These are phyloP conservation scores for Gypsophila paniculata DNA, from an alignment of 179 eudicot species.

Conservation along the genomic window DNA sequence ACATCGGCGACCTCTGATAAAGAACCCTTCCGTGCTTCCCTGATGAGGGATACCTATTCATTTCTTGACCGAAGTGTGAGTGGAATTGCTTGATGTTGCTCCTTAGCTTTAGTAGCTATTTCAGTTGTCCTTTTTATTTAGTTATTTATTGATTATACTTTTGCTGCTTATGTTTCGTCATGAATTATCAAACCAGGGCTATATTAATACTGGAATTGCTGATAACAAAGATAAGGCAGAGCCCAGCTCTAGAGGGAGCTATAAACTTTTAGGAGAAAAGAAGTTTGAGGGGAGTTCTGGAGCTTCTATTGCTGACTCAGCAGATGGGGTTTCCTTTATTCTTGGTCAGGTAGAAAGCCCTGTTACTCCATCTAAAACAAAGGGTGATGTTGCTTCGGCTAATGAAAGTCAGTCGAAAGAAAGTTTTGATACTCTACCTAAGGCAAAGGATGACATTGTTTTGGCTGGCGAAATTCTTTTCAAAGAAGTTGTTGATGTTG, in stretches of 20 bases:
- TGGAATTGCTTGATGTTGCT: constrained; percentile 17
- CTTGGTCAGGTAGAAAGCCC: constrained; percentile 52
- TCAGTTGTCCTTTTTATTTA: constrained; percentile 5
- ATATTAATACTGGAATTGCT: constrained; percentile 87
- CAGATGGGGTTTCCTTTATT: constrained; percentile 75
- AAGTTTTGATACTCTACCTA: constrained; percentile 25
- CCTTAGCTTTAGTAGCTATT: constrained; percentile 7
- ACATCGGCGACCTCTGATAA: constrained; percentile 40
- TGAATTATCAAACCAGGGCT: constrained; percentile 51
- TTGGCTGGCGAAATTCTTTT: constrained; percentile 31
- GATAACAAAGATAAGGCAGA: constrained; percentile 57
- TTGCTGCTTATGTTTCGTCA: constrained; percentile 4
- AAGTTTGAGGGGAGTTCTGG: constrained; percentile 47
- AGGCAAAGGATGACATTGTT: constrained; percentile 32
- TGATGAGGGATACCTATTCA: constrained; percentile 62
- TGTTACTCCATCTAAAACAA: constrained; percentile 27
- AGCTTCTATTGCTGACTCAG: constrained; percentile 52
- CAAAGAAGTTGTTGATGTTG: constrained; percentile 26
- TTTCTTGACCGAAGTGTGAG: constrained; percentile 92
- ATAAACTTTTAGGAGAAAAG: constrained; percentile 57
- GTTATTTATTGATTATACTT: constrained; percentile 4
- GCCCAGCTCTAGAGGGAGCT: constrained; percentile 39
- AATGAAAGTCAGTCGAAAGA: constrained; percentile 34
- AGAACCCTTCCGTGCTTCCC: constrained; percentile 55
- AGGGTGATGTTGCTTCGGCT: constrained; percentile 32